Conservation (phyloP, 2,329 filamentous ascomycete genomes). For the Talaromyces verruculosus region DNA sequence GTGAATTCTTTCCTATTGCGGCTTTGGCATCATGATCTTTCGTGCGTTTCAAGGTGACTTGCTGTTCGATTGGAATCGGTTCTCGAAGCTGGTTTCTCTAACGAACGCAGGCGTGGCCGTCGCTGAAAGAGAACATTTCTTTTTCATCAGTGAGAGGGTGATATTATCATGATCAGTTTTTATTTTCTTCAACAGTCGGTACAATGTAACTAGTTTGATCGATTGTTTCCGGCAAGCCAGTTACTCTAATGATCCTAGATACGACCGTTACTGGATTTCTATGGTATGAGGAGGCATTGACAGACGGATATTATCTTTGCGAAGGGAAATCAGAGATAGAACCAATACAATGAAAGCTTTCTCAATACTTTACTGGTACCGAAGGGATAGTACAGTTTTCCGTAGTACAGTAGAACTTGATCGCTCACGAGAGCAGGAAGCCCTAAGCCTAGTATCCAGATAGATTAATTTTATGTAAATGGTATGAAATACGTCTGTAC, state of each 20-base stretch:
- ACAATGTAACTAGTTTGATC: slow-evolving; percentile 9
- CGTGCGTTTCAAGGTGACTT: not conserved
- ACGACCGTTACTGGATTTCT: slow-evolving; percentile 4
- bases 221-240: slow-evolving; percentile 13
- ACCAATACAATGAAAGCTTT: slow-evolving; percentile 5
- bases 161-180: not conserved
- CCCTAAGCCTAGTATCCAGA: no score
- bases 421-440: no score
- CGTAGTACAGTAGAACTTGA: not conserved
- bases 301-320: not conserved
- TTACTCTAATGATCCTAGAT: slow-evolving; percentile 12
- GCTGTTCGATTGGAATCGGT: not conserved
- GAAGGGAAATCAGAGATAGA: not conserved
- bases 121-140: not conserved
- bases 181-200: not conserved
- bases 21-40: not conserved
- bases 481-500: no score
- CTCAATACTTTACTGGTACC: not conserved
- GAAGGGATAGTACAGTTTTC: not conserved
- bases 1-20: not conserved
- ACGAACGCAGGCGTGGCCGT: not conserved
- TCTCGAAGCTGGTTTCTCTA: not conserved
- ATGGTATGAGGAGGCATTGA: slow-evolving; percentile 8
- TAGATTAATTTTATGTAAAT: no score
- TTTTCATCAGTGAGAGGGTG: not conserved